phyloP scores from a whole-genome alignment of 345 rosid genomes.

The Syzygium oleosum region DNA sequence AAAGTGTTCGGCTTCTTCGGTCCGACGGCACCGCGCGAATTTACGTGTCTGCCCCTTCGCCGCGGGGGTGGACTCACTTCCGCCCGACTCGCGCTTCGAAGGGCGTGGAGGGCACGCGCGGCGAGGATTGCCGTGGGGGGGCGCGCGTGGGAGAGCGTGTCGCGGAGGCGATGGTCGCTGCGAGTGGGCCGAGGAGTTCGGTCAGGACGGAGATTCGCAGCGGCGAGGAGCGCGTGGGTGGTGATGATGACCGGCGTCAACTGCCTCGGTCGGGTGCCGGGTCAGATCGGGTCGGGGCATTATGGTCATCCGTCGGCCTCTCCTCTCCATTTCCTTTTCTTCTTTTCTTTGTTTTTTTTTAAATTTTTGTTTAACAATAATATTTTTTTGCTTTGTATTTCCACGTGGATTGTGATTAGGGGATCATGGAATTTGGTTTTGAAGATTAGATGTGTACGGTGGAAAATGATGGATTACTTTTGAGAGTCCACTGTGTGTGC shows the following conservation, averaged over 20 bases:
- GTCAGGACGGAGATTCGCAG: neutral
- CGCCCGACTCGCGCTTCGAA: neutral
- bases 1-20: neutral
- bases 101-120: neutral
- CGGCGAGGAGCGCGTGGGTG: neutral
- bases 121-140: neutral
- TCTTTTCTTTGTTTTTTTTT: too few relatives aligned
- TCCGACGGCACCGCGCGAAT: neutral
- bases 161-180: too few relatives aligned
- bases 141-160: too few relatives aligned
- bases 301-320: neutral
- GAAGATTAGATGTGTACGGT: neutral
- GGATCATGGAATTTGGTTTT: neutral
- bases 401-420: neutral
- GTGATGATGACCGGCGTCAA: accelerated
- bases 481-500: neutral
- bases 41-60: neutral
- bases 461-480: neutral
- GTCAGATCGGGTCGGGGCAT: accelerated
- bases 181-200: neutral
- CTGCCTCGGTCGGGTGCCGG: accelerated
- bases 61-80: accelerated
- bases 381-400: too few relatives aligned
- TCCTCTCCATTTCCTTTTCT: accelerated
- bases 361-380: too few relatives aligned